A percentile compares a stretch with the other conserved stretches of the same genome.
phyloP scores from a whole-genome alignment of 1,284 basidiomycete genomes.

The Ustilago sp. region DNA sequence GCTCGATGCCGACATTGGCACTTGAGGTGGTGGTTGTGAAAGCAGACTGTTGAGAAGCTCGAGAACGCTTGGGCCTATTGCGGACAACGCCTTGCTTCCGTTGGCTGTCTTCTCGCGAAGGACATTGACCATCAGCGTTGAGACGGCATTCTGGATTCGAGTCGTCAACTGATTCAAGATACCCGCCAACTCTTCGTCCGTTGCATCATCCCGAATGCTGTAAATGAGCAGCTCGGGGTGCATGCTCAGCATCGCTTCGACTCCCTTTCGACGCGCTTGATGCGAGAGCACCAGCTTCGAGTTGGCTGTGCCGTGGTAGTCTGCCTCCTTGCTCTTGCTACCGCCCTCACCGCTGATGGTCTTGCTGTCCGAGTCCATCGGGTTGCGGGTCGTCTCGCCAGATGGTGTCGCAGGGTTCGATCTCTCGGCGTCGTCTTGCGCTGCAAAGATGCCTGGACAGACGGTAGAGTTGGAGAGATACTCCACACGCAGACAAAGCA shows the following conservation, averaged over 20 bases:
- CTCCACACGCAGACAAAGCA: constrained; percentile 85
- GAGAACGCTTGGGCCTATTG: constrained; percentile 25
- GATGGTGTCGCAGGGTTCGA: constrained; percentile 41
- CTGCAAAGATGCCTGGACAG: constrained; percentile 67
- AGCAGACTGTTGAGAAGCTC: constrained; percentile 38
- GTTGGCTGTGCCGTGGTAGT: background rate
- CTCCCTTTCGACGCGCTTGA: constrained; percentile 53
- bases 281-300: constrained; percentile 24
- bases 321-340: background rate
- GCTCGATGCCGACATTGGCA: background rate
- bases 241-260: constrained; percentile 54
- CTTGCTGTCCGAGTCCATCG: constrained; percentile 19
- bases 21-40: constrained; percentile 19
- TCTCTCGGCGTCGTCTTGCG: constrained; percentile 35
- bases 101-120: constrained; percentile 34
- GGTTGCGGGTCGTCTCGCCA: constrained; percentile 25
- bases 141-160: constrained; percentile 59
- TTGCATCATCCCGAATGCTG: constrained; percentile 65
- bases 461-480: constrained; percentile 79
- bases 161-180: constrained; percentile 65
- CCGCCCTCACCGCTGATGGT: background rate
- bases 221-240: constrained; percentile 63
- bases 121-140: constrained; percentile 46
- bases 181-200: constrained; percentile 64
- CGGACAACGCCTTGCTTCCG: constrained; percentile 10